Evolutionary conservation across 148 eudicot species (phyloP).

Genomic region (Dianthus caryophyllus): DNA sequence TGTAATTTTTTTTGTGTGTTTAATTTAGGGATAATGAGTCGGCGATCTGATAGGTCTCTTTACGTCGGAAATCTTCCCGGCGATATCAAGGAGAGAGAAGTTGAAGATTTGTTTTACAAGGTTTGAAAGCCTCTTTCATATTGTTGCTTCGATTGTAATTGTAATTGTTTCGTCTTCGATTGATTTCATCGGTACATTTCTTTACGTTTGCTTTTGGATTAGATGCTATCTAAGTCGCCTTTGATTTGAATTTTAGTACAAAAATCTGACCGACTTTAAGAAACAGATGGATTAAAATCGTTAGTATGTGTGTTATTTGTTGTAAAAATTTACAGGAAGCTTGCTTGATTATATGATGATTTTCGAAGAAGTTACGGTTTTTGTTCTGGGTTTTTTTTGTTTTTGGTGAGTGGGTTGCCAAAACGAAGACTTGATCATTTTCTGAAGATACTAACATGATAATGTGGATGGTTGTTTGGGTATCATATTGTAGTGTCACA

Average conservation of each 20-base stretch:
- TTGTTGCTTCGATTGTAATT: background rate
- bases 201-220: too few relatives aligned
- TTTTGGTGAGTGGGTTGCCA: too few relatives aligned
- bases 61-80: conserved; percentile 76
- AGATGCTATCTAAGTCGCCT: too few relatives aligned
- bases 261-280: too few relatives aligned
- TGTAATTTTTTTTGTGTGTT: background rate
- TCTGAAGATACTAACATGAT: too few relatives aligned
- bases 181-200: too few relatives aligned
- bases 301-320: too few relatives aligned
- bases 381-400: background rate
- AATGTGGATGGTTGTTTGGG: background rate
- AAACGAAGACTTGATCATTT: too few relatives aligned
- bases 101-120: conserved; percentile 72
- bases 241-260: too few relatives aligned
- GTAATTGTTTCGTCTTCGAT: background rate
- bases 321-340: too few relatives aligned
- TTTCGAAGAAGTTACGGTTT: background rate
- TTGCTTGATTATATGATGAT: too few relatives aligned
- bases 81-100: conserved; percentile 61
- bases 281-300: too few relatives aligned
- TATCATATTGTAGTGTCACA: background rate
- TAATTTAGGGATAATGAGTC: conserved; percentile 32
- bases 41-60: conserved; percentile 43
- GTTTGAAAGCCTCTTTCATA: conserved; percentile 31